These are phyloP conservation scores for Bathelium albidoporum DNA, from an alignment of 495 filamentous ascomycete species.

Conservation along the genomic window DNA sequence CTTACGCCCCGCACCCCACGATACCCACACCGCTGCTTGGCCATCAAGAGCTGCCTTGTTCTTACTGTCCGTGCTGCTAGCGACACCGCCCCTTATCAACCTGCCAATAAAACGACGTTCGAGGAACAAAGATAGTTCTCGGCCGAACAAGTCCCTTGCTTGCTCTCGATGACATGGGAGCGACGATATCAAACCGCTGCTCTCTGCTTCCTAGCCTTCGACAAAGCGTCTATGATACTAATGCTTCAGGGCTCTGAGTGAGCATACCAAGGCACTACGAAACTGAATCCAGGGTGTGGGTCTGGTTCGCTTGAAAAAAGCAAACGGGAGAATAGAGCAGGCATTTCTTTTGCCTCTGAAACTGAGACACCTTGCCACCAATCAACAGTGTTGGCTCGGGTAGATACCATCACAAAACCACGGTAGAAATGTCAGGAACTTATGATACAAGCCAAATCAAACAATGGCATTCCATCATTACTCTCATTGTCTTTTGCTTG, in stretches of 20 bases:
- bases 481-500: conserved; percentile 51
- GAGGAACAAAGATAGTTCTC: no score
- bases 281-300: not conserved
- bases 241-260: not conserved
- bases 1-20: not conserved
- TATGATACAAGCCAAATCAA: conserved; percentile 44
- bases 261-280: not conserved
- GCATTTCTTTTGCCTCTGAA: not conserved
- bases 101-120: no score
- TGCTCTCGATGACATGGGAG: not conserved
- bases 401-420: not conserved
- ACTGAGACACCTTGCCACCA: not conserved
- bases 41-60: no score
- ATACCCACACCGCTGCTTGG: no score
- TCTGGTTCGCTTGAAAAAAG: not conserved
- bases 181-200: not conserved
- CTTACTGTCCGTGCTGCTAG: no score
- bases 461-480: conserved; percentile 52
- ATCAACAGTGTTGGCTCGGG: not conserved
- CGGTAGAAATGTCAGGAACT: conserved; percentile 32
- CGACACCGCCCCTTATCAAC: not conserved
- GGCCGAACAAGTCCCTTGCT: not conserved
- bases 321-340: not conserved
- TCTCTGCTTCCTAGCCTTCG: not conserved
- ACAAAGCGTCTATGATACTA: not conserved